Evolutionary conservation across 1,139 yeast genomes (phyloP), one percentile per base, ranked within the genome.

Genomic region (Blastobotrys malaysiensis): DNA sequence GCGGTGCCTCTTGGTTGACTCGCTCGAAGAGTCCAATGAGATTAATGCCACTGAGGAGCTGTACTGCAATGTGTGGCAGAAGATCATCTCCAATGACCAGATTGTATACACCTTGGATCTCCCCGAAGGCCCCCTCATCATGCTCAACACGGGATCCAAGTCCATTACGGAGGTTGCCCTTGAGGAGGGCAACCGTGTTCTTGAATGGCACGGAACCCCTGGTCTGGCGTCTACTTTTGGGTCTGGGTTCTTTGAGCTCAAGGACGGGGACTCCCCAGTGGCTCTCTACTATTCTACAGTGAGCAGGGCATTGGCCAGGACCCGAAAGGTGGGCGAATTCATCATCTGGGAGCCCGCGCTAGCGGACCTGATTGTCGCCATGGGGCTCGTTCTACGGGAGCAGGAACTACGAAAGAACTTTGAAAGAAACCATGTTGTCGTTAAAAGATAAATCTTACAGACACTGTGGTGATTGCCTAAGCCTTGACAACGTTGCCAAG

Each of bases 151-250:
- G 4, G 53, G 53, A 11, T 39, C 50, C n/a, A 50, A 24, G 19
- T n/a, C 22, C 2, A 46, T 46, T 11, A 46, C 47, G 14, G 53
- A 50, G 21, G 46, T 50, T 6, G 31, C 47, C 24, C 16, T 51
- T 3, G 36, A 47, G 14, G 45, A 24, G 18, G 26, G 31, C 7
- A 39, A 20, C 31, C 47, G 43, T 9, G 44, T 45, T 21, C 39
- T 31, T 31, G 39, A 13, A n/a, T 51, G 53, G 53, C 47, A 51
- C 19, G 53, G 53, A 1, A 46, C 50, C 4, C 53, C 53, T 18
- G 53, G 53, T n/a, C 44, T 51, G 19, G 50, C 53, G 27, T 46
- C 53, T 21, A 51, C 53, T 9, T 51, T 46, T 46, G 53, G 53
- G 13, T 46, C 50, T 22, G 53, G 53, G 3, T 51, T 51, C 43